Evolutionary conservation across 192 early-diverging fungal species (phyloP).

Genomic region (Phycomyces blakesleeanus): DNA sequence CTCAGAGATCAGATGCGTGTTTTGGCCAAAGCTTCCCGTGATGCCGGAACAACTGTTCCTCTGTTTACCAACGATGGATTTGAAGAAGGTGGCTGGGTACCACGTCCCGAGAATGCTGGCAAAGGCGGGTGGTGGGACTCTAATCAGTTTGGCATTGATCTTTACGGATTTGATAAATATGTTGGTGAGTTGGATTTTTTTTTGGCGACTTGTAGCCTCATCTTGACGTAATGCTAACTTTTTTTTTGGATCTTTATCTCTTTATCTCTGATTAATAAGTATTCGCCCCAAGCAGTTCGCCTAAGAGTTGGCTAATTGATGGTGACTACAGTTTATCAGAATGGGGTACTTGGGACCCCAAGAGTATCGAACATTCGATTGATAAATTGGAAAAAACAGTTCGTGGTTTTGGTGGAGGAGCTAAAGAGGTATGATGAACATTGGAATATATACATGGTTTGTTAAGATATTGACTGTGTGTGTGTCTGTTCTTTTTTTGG

Average conservation of each 20-base stretch:
- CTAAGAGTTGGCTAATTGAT: slow-evolving; percentile 44
- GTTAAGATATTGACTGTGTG: no score
- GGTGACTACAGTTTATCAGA: slow-evolving; percentile 26
- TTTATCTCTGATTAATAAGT: slow-evolving; percentile 31
- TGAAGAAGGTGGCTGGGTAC: slow-evolving; percentile 63
- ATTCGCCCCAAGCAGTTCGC: slow-evolving; percentile 50
- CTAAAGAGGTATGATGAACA: slow-evolving; percentile 42
- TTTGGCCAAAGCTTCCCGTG: slow-evolving; percentile 70
- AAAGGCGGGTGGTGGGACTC: slow-evolving; percentile 31
- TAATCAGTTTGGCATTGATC: slow-evolving; percentile 64
- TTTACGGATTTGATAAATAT: slow-evolving; percentile 83
- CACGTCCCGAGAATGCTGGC: slow-evolving; percentile 16
- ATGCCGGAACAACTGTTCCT: slow-evolving; percentile 73
- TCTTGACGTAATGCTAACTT: not conserved
- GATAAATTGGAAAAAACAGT: slow-evolving; percentile 65
- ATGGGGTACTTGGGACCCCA: slow-evolving; percentile 57
- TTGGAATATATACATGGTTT: no score
- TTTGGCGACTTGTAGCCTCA: not conserved
- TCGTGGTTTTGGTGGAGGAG: slow-evolving; percentile 64
- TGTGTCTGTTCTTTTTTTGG: no score
- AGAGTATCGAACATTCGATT: slow-evolving; percentile 43
- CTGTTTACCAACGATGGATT: slow-evolving; percentile 84
- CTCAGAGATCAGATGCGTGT: slow-evolving; percentile 78
- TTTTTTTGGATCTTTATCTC: no score
- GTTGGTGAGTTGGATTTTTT: slow-evolving; percentile 40